A percentile compares a stretch with the other conserved stretches of the same genome.
phyloP scores from a whole-genome alignment of 2,329 filamentous ascomycete species.

The Exophiala sp. region DNA sequence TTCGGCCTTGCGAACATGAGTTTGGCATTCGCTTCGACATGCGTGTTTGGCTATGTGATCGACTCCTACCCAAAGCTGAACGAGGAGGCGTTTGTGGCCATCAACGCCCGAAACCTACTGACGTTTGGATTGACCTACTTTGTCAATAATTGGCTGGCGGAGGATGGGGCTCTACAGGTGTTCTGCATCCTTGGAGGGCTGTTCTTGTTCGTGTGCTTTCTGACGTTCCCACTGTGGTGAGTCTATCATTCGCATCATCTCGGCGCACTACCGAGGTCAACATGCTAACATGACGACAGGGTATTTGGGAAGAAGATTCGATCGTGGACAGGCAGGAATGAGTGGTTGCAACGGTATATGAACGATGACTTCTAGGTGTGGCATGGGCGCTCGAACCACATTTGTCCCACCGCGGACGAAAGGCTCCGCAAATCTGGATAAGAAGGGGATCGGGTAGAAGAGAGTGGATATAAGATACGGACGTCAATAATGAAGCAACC shows the following conservation, averaged over 20 bases:
- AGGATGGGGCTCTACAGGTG: constrained; percentile 35
- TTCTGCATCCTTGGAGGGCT: constrained; percentile 41
- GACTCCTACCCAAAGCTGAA: constrained; percentile 45
- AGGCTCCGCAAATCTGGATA: no score
- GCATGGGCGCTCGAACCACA: neutral
- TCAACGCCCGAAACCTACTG: constrained; percentile 44
- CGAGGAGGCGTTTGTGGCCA: constrained; percentile 49
- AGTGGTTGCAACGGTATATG: constrained; percentile 26
- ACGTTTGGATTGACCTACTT: constrained; percentile 39
- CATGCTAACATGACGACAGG: constrained; percentile 23
- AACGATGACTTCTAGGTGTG: constrained; percentile 19
- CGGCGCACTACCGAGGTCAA: neutral
- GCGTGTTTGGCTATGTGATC: constrained; percentile 48
- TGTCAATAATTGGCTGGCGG: constrained; percentile 38
- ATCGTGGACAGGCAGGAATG: constrained; percentile 40
- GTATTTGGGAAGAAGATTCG: constrained; percentile 46
- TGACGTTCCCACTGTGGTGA: constrained; percentile 45
- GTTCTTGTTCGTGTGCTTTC: constrained; percentile 42
- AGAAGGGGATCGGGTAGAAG: neutral
- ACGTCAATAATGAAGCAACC: no score
- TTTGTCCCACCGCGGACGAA: no score
- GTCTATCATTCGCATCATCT: neutral
- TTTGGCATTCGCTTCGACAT: constrained; percentile 44
- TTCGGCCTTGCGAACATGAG: constrained; percentile 48
- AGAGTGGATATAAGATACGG: no score